Percentiles rank a stretch among this genome's conserved stretches.
Evolutionary conservation across 148 eudicot species (phyloP).

Genomic region (Fagopyrum homotropicum): DNA sequence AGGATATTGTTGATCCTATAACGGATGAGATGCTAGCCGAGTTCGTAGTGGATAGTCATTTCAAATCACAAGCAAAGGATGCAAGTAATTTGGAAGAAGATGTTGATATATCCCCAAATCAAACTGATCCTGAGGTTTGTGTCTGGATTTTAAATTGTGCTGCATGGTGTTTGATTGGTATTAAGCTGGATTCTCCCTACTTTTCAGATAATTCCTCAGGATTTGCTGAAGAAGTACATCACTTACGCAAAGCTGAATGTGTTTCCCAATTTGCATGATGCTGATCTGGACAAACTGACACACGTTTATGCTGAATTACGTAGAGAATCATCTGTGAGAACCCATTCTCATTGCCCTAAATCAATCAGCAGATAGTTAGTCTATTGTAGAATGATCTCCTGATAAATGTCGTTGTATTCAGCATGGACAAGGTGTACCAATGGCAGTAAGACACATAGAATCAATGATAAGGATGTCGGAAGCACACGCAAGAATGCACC

Average conservation of each 20-base stretch:
- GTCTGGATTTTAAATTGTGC: neutral
- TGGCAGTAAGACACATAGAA: constrained; percentile 97
- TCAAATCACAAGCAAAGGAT: constrained; percentile 73
- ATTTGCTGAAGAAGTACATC: constrained; percentile 81
- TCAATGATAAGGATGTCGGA: constrained; percentile 99
- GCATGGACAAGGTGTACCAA: constrained; percentile 98
- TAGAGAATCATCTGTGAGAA: constrained; percentile 86
- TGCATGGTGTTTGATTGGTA: neutral
- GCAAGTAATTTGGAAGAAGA: constrained; percentile 50
- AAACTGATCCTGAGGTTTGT: constrained; percentile 65
- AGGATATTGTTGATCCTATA: constrained; percentile 92
- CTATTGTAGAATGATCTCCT: neutral
- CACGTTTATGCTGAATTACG: constrained; percentile 92
- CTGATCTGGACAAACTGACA: constrained; percentile 77
- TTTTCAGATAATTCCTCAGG: constrained; percentile 84
- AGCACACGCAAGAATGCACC: constrained; percentile 97
- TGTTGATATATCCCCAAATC: constrained; percentile 21
- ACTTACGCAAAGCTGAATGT: constrained; percentile 91
- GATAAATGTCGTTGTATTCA: constrained; percentile 16
- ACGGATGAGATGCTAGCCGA: constrained; percentile 95
- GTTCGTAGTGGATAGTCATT: constrained; percentile 95
- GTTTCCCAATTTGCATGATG: constrained; percentile 85
- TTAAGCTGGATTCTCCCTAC: neutral
- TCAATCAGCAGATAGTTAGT: neutral
- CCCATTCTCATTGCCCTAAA: neutral